Percentiles rank a stretch among this genome's conserved stretches.
These are phyloP conservation scores for Neurospora discreta DNA, from an alignment of 495 filamentous ascomycete genomes.

Conservation along the genomic window DNA sequence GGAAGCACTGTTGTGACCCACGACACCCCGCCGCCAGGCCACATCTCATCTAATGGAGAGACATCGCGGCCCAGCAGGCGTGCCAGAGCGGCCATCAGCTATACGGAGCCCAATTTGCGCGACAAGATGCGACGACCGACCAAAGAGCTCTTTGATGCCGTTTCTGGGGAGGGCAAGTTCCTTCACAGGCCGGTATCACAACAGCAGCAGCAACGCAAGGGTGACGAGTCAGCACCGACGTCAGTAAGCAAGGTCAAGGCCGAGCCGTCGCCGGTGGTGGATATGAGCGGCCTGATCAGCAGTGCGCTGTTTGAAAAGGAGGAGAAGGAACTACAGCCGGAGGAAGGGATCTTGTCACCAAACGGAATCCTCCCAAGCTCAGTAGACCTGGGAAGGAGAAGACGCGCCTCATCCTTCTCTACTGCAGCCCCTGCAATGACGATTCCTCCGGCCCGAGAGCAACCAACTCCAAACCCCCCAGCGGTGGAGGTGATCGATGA, in stretches of 20 bases:
- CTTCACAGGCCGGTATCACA: slow-evolving; percentile 14
- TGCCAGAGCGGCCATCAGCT: slow-evolving; percentile 58
- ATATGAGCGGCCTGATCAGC: not conserved
- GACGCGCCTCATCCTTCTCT: not conserved
- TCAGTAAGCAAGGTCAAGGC: slow-evolving; percentile 7
- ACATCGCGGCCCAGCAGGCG: slow-evolving; percentile 52
- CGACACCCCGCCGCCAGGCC: slow-evolving; percentile 45
- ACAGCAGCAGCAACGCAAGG: slow-evolving; percentile 5
- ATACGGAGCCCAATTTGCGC: slow-evolving; percentile 74
- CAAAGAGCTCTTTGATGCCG: slow-evolving; percentile 62
- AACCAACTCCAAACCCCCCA: not conserved
- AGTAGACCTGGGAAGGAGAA: not conserved
- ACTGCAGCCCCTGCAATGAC: not conserved
- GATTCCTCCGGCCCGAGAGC: not conserved
- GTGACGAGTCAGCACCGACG: slow-evolving; percentile 15
- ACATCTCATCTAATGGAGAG: slow-evolving; percentile 39
- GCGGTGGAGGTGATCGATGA: not conserved
- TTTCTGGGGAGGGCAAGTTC: slow-evolving; percentile 42
- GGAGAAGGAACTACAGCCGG: slow-evolving; percentile 4
- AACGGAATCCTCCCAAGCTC: not conserved
- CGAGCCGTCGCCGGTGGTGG: not conserved
- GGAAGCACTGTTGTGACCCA: slow-evolving; percentile 19
- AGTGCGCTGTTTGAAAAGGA: slow-evolving; percentile 9
- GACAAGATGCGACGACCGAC: slow-evolving; percentile 82
- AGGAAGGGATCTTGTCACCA: not conserved